Evolutionary conservation across 495 filamentous ascomycete species (phyloP), one percentile per base, ranked within the genome.

Genomic region (Tetracladium marchalianum): DNA sequence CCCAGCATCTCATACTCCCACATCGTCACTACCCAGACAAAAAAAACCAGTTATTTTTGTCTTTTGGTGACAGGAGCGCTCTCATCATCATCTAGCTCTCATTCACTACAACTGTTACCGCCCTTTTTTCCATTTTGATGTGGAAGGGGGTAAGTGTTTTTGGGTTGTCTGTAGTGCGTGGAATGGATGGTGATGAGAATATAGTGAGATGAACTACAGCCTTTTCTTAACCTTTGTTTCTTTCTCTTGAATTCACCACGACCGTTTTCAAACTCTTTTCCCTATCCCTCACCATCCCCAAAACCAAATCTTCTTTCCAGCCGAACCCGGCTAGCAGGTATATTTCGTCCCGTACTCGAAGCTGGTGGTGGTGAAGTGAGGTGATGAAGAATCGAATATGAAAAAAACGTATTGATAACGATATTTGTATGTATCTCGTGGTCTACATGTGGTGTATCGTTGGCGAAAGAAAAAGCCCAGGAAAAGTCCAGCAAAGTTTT

Each of bases 191-290:
- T 27, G 22, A 27, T 46, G 46, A 49, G 51, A 54, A 51, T 54
- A 49, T 54, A 57, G 55, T 57, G 55, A 52, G 51, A 57, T 54
- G 55, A 57, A 44, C 55, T 57, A 54, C 47, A 49, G 44, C 51
- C 51, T 36, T 31, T 40, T 54, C 35, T 33, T 46, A 11, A 13
- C 33, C 13, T 39, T 10, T 9, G 1, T 32, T 41, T 31, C 18
- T 15, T 12, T 34, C 24, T 39, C 37, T 13, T 37, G n/a, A 6
- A 35, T n/a, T 18, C 31, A 18, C 41, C 43, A 39, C 48, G 47
- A 39, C 44, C 41, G 44, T 53, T 27, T 41, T 37, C 41, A 38
- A 41, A 36, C 31, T 39, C 34, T 39, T 15, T 34, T 7, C 19
- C 12, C 5, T 43, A 10, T 27, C 41, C 13, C 17, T 33, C 11